These are phyloP conservation scores for Prunus mongolica DNA, from an alignment of 306 rosid genomes.

Conservation along the genomic window DNA sequence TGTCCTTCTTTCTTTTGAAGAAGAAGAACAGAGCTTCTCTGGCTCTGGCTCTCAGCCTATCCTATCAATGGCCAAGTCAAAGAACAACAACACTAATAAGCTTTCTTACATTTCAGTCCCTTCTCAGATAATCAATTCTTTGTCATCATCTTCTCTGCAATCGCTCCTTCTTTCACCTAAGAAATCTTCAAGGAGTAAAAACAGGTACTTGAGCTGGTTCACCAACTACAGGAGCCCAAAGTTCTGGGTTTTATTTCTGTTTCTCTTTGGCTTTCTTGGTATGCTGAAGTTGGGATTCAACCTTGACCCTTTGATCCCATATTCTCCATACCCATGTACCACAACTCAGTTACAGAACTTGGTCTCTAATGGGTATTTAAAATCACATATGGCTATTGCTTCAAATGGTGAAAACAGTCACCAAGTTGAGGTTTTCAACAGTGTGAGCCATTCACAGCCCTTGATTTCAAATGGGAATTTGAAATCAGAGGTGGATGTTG, in stretches of 20 bases:
- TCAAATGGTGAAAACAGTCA: constrained; percentile 15
- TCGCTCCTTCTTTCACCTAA: constrained; percentile 81
- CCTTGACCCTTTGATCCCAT: constrained; percentile 36
- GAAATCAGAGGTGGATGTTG: constrained; percentile 30
- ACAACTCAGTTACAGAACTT: constrained; percentile 25
- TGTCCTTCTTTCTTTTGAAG: not conserved
- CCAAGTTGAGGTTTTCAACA: constrained; percentile 18
- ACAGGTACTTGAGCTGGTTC: constrained; percentile 20
- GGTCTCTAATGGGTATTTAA: constrained; percentile 29
- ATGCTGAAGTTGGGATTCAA: constrained; percentile 54
- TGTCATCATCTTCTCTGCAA: constrained; percentile 79
- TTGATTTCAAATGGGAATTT: constrained; percentile 29
- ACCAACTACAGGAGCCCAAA: constrained; percentile 36
- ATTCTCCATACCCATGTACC: constrained; percentile 52
- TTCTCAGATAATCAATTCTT: constrained; percentile 80
- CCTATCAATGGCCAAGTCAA: constrained; percentile 62
- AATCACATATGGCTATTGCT: constrained; percentile 19
- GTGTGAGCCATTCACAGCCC: constrained; percentile 6
- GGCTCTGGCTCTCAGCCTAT: not conserved
- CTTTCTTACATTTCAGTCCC: constrained; percentile 86
- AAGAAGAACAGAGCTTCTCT: not conserved
- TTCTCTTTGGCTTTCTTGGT: constrained; percentile 56
- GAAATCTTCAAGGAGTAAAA: constrained; percentile 50
- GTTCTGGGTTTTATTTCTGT: constrained; percentile 53
- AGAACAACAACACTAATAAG: constrained; percentile 56